Evolutionary conservation across 2,329 filamentous ascomycete species (phyloP).

Genomic region (Aspergillus oerlinghausenensis): DNA sequence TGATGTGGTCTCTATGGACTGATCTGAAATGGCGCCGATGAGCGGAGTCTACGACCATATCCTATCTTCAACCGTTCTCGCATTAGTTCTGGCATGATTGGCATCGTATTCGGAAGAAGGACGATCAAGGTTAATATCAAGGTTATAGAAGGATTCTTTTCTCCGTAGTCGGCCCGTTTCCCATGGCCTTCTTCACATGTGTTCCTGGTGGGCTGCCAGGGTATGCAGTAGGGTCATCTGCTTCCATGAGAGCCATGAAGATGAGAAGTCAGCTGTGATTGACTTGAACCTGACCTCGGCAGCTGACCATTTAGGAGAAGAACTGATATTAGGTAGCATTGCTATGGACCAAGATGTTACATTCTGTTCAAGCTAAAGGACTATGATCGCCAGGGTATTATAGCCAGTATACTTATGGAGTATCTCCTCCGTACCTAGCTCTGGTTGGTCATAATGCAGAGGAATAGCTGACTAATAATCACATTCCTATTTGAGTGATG

Average conservation of each 20-base stretch:
- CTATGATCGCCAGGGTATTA: no score
- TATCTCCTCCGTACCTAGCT: no score
- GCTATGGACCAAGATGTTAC: not conserved
- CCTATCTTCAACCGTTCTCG: not conserved
- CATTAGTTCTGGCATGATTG: not conserved
- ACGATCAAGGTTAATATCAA: not conserved
- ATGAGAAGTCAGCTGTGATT: not conserved
- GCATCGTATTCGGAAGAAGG: not conserved
- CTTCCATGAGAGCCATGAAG: not conserved
- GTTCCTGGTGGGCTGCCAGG: not conserved
- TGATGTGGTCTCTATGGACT: not conserved
- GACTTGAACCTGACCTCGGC: not conserved
- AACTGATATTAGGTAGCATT: not conserved
- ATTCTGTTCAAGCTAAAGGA: not conserved
- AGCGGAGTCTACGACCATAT: not conserved
- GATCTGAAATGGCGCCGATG: not conserved
- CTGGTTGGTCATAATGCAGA: not conserved
- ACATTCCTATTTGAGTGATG: no score
- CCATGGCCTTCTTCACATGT: not conserved
- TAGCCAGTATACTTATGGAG: not conserved
- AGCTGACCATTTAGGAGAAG: not conserved
- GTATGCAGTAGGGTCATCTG: not conserved
- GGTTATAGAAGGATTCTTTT: not conserved
- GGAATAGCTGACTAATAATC: no score
- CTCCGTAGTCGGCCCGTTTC: not conserved